Percentiles rank a stretch among this genome's conserved stretches.
phyloP scores from a whole-genome alignment of 202 grass and related monocot genomes.

The Carex arenaria region DNA sequence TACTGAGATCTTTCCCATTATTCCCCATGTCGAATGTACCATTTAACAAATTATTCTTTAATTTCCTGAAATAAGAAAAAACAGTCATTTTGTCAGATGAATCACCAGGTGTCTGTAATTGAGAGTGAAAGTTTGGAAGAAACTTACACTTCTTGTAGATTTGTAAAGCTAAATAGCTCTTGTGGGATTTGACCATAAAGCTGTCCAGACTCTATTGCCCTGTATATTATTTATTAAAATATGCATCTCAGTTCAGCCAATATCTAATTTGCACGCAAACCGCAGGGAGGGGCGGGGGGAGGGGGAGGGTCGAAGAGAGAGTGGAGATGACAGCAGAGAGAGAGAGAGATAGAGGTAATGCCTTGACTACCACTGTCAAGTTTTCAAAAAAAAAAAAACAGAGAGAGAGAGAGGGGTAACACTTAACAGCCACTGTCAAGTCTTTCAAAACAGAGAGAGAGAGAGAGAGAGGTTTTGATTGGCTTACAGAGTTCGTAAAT shows the following conservation, averaged over 20 bases:
- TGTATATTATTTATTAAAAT: conserved; percentile 20
- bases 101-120: not conserved
- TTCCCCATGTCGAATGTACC: conserved; percentile 63
- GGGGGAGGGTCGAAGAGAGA: not conserved
- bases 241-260: not conserved
- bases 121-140: not conserved
- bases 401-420: too few species aligned
- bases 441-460: too few species aligned
- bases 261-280: not conserved
- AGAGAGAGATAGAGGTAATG: too few species aligned
- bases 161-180: conserved; percentile 38
- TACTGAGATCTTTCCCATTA: conserved; percentile 14
- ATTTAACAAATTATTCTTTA: conserved; percentile 67
- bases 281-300: too few species aligned
- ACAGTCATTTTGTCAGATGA: not conserved
- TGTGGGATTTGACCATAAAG: conserved; percentile 59
- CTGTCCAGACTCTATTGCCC: conserved; percentile 54
- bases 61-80: conserved; percentile 36
- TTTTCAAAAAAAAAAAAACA: too few species aligned
- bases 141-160: conserved; percentile 63
- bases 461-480: not conserved
- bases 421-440: too few species aligned
- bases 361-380: too few species aligned
- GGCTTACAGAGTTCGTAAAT: conserved; percentile 55
- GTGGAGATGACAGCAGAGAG: too few species aligned